Percentiles rank a stretch among this genome's conserved stretches.
phyloP scores from a whole-genome alignment of 2,329 filamentous ascomycete species.

The Pseudocercospora eumusae region DNA sequence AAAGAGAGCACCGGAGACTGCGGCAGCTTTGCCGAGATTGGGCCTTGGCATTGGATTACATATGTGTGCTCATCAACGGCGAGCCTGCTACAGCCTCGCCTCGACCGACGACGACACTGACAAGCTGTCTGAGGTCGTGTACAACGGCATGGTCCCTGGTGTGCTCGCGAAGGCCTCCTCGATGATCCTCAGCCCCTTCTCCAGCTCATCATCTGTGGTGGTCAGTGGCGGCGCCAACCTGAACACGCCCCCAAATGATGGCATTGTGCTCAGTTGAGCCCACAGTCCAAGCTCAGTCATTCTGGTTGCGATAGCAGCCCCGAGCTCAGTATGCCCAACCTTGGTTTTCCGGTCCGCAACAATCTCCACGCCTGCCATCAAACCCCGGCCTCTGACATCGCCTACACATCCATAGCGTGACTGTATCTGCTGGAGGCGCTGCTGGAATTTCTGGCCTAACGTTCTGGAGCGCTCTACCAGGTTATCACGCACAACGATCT shows the following conservation, averaged over 20 bases:
- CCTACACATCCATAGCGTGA: constrained; percentile 37
- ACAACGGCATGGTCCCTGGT: constrained; percentile 45
- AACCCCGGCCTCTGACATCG: constrained; percentile 37
- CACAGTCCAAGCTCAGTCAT: constrained; percentile 35
- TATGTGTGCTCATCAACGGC: not conserved
- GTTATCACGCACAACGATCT: constrained; percentile 37
- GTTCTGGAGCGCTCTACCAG: constrained; percentile 27
- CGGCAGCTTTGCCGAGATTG: not conserved
- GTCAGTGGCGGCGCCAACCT: constrained; percentile 37
- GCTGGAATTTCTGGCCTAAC: constrained; percentile 30
- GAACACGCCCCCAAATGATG: constrained; percentile 37
- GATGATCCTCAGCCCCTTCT: constrained; percentile 56
- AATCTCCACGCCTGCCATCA: constrained; percentile 39
- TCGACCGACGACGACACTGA: not conserved
- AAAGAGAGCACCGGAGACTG: no score
- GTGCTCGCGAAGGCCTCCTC: constrained; percentile 58
- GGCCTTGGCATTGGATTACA: not conserved
- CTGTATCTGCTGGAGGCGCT: constrained; percentile 29
- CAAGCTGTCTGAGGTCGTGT: constrained; percentile 8
- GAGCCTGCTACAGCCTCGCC: constrained; percentile 7
- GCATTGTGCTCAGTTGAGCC: constrained; percentile 35
- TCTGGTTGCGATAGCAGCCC: constrained; percentile 27
- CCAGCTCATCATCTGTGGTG: constrained; percentile 37
- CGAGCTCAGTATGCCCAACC: constrained; percentile 32
- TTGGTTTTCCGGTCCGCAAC: constrained; percentile 34